Percentiles rank a stretch among this genome's conserved stretches.
These are phyloP conservation scores for Andrographis paniculata DNA, from an alignment of 305 asterid species.

Conservation along the genomic window DNA sequence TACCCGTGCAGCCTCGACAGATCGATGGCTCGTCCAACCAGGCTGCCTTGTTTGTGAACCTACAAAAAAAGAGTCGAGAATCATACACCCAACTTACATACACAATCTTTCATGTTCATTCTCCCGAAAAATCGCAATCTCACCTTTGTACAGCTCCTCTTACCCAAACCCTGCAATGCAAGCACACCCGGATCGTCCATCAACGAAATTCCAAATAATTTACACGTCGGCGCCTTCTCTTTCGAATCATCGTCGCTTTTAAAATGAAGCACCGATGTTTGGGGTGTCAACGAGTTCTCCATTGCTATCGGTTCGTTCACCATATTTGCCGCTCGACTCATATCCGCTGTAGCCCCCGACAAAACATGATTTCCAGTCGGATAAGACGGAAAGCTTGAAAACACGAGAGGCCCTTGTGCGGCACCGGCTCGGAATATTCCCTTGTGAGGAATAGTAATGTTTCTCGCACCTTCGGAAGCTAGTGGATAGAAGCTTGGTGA, in stretches of 20 bases:
- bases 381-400: constrained; percentile 37
- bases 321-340: constrained; percentile 25
- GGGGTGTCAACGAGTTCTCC: constrained; percentile 38
- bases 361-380: constrained; percentile 38
- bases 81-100: no score
- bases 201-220: constrained; percentile 78
- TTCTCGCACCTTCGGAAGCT: constrained; percentile 81
- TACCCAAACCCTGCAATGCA: constrained; percentile 46
- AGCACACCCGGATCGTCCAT: constrained; percentile 51
- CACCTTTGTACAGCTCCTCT: constrained; percentile 95
- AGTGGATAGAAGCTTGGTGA: constrained; percentile 59
- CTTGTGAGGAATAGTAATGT: constrained; percentile 40
- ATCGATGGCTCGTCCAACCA: constrained; percentile 93
- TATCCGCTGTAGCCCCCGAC: constrained; percentile 35
- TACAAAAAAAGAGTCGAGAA: constrained; percentile 15
- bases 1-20: constrained; percentile 68
- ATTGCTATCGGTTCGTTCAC: constrained; percentile 33
- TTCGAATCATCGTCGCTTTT: constrained; percentile 31
- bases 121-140: constrained; percentile 8
- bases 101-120: constrained; percentile 5
- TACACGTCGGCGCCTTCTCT: constrained; percentile 45
- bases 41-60: constrained; percentile 97
- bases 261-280: constrained; percentile 28
- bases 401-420: constrained; percentile 44
- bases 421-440: constrained; percentile 38